Conservation (phyloP, 306 rosid genomes). For the Cajanus cajan region DNA sequence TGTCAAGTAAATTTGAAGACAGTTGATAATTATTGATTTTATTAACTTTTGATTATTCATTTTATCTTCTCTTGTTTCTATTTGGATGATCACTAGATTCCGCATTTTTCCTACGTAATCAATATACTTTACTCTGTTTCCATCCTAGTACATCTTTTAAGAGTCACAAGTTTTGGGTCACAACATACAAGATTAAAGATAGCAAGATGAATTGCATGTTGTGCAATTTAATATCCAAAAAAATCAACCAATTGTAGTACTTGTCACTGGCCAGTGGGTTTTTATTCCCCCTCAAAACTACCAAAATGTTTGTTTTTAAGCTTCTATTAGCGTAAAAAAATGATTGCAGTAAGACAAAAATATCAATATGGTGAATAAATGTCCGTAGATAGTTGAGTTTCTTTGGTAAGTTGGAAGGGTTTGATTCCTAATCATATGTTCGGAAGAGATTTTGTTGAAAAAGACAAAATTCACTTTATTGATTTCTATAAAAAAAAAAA, state of each 20-base stretch:
- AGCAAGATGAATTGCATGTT: background rate
- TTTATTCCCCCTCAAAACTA: background rate
- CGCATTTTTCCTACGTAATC: background rate
- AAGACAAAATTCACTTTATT: too few relatives aligned
- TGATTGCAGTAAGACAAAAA: background rate
- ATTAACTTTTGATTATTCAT: background rate
- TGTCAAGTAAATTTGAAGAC: background rate
- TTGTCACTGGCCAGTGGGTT: background rate
- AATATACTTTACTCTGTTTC: background rate
- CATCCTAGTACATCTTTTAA: background rate
- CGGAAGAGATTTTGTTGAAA: too few relatives aligned
- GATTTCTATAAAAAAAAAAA: too few relatives aligned
- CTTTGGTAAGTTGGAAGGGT: too few relatives aligned
- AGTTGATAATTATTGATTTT: background rate
- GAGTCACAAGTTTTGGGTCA: background rate
- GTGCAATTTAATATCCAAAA: background rate
- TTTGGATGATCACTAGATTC: background rate
- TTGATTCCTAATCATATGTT: too few relatives aligned
- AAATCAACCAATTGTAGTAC: background rate
- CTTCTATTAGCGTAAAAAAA: background rate
- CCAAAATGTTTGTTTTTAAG: background rate
- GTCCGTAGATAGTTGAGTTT: too few relatives aligned
- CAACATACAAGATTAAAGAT: background rate
- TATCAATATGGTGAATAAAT: background rate
- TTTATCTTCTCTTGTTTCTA: background rate